Evolutionary conservation across 768 basidiomycete species (phyloP), one percentile per base, ranked within the genome.

Genomic region (Coprinopsis marcescibilis): DNA sequence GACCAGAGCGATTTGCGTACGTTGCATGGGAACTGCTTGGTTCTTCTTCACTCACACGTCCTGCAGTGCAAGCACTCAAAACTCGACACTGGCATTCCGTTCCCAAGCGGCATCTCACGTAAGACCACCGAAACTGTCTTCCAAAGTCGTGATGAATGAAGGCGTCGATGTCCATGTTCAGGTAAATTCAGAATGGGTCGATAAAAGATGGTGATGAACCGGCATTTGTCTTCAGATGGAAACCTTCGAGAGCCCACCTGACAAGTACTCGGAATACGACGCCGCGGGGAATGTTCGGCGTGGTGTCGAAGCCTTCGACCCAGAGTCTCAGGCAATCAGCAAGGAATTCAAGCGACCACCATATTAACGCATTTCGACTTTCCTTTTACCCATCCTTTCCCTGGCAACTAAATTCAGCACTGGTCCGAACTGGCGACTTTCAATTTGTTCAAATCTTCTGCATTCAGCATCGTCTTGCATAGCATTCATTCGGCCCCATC

Each of bases 301-400:
- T 50, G 53, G 57, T n/a, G n/a, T n/a, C 15, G 73, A 74, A 41
- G 61, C 60, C 17, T 76, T 70, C 50, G 83, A 85, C 57, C 68
- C 75, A 7, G 83, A 85, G 61, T 70, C 77, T 14, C 80, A 81
- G 46, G 65, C 62, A 43, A 77, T 77, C 55, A 74, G 64, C 56
- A 67, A 73, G 45, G 83, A 85, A 51, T 82, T 83, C 71, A 85
- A 85, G 60, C 73, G 68, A 15, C 78, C 78, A 15, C 71, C 71
- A 1, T 73, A 73, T 52, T 73, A 63, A 34, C 15, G n/a, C n/a
- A 5, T 15, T 26, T 10, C 38, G 10, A 24, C 21, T 40, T 24
- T 6, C 38, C 38, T 15, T 8, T 24, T 20, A 24, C 20, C 17
- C 7, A 20, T 32, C 29, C n/a, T 15, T 24, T 40, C 38, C 21